A percentile compares a stretch with the other conserved stretches of the same genome.
Evolutionary conservation across 495 filamentous ascomycete genomes (phyloP).

Genomic region (Penicillium silybi): DNA sequence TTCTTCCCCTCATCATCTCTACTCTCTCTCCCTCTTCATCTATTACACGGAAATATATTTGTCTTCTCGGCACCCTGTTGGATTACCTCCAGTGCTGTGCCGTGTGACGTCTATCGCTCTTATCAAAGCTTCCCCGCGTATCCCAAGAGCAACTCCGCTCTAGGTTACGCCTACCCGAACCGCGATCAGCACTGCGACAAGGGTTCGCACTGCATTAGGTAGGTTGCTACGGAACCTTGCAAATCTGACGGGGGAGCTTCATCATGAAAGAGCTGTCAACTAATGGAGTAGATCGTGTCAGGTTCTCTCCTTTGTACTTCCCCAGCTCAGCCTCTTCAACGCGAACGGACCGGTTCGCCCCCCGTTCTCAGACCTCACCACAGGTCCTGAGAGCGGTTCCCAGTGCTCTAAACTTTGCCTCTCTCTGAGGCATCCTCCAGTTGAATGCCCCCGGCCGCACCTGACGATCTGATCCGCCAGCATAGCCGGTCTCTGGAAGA

Average conservation of each 20-base stretch:
- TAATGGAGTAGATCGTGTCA: constrained; percentile 3
- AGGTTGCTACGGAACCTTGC: constrained; percentile 1
- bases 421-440: constrained; percentile 31
- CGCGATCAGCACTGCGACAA: background rate
- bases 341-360: constrained; percentile 4
- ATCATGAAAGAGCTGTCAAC: background rate
- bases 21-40: constrained; percentile 1
- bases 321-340: constrained; percentile 2
- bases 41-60: background rate
- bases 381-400: constrained; percentile 36
- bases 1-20: background rate
- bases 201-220: background rate
- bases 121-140: constrained; percentile 31
- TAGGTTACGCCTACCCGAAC: constrained; percentile 13
- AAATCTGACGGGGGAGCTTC: background rate
- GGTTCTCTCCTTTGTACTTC: constrained; percentile 7
- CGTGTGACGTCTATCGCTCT: constrained; percentile 18
- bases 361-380: constrained; percentile 39
- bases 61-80: background rate
- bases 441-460: constrained; percentile 48
- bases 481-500: constrained; percentile 41
- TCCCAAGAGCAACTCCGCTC: constrained; percentile 24
- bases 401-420: constrained; percentile 14
- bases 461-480: constrained; percentile 44
- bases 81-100: constrained; percentile 11